These are phyloP conservation scores for Collariella sp. DNA, from an alignment of 495 filamentous ascomycete species.

Conservation along the genomic window DNA sequence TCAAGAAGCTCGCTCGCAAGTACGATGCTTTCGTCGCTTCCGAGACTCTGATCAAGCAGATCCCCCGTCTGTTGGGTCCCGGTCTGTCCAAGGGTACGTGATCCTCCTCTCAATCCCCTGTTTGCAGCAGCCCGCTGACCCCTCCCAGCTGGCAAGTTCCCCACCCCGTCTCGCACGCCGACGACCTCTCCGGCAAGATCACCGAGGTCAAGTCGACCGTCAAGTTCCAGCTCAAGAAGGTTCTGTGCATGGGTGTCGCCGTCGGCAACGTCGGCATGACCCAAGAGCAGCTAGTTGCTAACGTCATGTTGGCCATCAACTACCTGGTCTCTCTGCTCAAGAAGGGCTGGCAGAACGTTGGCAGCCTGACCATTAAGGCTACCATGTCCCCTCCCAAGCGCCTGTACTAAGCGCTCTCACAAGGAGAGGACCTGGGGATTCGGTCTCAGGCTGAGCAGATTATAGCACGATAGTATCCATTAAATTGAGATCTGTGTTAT, in stretches of 20 bases:
- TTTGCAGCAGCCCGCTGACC: not conserved
- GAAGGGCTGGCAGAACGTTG: constrained; percentile 99
- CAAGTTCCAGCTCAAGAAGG: constrained; percentile 99
- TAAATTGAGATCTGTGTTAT: not conserved
- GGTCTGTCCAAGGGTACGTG: constrained; percentile 91
- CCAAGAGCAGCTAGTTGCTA: constrained; percentile 88
- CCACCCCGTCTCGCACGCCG: constrained; percentile 88
- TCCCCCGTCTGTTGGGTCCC: constrained; percentile 95
- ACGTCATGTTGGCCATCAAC: constrained; percentile 97
- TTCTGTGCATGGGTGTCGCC: constrained; percentile 97
- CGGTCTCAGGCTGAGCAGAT: not conserved
- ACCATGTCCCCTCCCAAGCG: constrained; percentile 97
- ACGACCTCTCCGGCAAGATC: constrained; percentile 88
- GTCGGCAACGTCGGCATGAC: constrained; percentile 97
- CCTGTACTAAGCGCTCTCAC: constrained; percentile 65
- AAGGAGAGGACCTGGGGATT: not conserved
- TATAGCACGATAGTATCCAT: not conserved
- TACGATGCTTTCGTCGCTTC: constrained; percentile 99
- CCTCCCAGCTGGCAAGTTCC: constrained; percentile 72
- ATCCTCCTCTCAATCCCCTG: not conserved
- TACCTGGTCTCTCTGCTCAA: constrained; percentile 97
- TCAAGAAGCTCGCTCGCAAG: constrained; percentile 99
- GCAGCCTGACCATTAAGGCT: constrained; percentile 97
- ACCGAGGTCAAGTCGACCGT: constrained; percentile 99
- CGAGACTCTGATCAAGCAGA: constrained; percentile 96